Conservation (phyloP, 768 basidiomycete species). For the Trametes meyenii region DNA sequence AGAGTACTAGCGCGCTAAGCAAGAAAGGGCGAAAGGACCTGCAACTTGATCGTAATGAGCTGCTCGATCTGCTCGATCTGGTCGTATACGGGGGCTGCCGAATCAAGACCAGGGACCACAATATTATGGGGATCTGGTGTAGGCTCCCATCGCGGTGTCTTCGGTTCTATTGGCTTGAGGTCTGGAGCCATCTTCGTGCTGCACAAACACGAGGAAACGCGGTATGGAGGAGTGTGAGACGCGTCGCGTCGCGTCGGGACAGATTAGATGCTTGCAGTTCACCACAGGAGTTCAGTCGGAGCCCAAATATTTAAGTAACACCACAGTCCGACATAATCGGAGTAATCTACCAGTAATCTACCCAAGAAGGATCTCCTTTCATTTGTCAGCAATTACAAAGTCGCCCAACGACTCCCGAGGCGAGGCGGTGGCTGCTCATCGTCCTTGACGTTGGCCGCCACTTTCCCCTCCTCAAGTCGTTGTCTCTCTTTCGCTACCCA, state of each 20-base stretch:
- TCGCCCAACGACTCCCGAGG: too few relatives aligned
- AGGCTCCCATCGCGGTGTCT: constrained; percentile 69
- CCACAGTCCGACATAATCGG: background rate
- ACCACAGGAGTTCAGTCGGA: background rate
- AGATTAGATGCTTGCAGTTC: background rate
- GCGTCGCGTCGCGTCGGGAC: constrained; percentile 14
- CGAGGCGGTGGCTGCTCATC: background rate
- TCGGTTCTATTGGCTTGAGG: constrained; percentile 54
- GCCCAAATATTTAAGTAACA: background rate
- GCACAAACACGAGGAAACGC: background rate
- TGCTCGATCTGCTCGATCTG: constrained; percentile 97
- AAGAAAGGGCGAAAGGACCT: constrained; percentile 48
- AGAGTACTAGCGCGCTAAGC: background rate
- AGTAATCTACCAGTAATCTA: background rate
- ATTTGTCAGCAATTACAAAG: constrained; percentile 8
- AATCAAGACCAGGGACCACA: constrained; percentile 71
- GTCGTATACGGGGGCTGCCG: constrained; percentile 65
- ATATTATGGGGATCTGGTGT: constrained; percentile 65
- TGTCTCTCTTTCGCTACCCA: constrained; percentile 24
- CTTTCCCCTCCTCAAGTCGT: background rate
- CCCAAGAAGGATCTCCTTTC: too few relatives aligned
- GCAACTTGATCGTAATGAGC: constrained; percentile 88
- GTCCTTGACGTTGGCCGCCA: constrained; percentile 3
- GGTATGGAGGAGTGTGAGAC: constrained; percentile 1
- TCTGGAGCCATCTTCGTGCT: constrained; percentile 26